Evolutionary conservation across 2,329 filamentous ascomycete genomes (phyloP).

Genomic region (Madurella mycetomatis): DNA sequence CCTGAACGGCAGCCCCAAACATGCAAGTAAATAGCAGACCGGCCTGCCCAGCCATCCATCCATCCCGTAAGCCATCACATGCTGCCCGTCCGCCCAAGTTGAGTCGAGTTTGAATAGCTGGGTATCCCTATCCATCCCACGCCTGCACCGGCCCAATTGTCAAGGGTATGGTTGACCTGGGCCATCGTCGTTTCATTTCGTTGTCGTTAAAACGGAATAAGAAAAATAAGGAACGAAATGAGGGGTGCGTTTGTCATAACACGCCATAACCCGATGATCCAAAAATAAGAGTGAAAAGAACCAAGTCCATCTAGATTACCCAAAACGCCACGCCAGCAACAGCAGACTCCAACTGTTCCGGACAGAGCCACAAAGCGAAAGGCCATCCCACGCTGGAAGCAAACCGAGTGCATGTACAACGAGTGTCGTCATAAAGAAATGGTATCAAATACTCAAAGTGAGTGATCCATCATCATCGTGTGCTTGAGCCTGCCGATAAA

Average conservation of each 20-base stretch:
- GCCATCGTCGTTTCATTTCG: constrained; percentile 10
- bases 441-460: constrained; percentile 19
- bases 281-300: background rate
- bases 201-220: constrained; percentile 10
- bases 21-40: background rate
- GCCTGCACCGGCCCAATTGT: background rate
- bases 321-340: background rate
- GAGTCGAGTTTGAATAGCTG: constrained; percentile 7
- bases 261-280: constrained; percentile 8
- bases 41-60: background rate
- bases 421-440: constrained; percentile 9
- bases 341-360: background rate
- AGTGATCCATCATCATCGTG: constrained; percentile 15
- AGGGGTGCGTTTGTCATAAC: constrained; percentile 15
- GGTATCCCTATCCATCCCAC: constrained; percentile 8
- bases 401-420: constrained; percentile 7
- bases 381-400: background rate
- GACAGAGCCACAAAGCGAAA: background rate
- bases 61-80: background rate
- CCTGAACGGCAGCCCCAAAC: background rate
- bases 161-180: background rate
- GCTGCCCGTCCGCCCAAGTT: background rate
- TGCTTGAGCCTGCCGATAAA: background rate
- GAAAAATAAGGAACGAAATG: constrained; percentile 6
- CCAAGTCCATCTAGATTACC: constrained; percentile 10